These are phyloP conservation scores for Canna indica DNA, from an alignment of 176 grass and related monocot genomes.

Conservation along the genomic window DNA sequence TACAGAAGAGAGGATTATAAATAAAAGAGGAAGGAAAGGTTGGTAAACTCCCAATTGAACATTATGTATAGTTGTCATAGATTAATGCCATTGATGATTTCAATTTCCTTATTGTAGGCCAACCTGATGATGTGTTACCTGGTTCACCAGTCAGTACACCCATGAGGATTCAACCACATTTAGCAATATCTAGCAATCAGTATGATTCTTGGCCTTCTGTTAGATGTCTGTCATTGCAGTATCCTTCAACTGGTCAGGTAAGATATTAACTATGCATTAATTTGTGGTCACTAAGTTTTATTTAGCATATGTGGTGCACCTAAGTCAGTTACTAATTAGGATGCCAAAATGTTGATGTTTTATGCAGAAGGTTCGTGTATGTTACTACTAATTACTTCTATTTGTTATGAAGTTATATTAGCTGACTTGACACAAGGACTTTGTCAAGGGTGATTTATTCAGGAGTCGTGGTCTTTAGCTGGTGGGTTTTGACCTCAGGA, in stretches of 20 bases:
- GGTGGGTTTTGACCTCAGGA: neutral
- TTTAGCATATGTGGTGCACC: neutral
- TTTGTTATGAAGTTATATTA: neutral
- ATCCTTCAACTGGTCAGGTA: slow-evolving; percentile 10
- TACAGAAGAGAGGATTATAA: slow-evolving; percentile 4
- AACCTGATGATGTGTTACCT: slow-evolving; percentile 7
- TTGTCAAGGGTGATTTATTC: neutral
- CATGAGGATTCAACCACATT: slow-evolving; percentile 10
- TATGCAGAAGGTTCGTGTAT: neutral
- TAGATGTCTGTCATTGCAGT: slow-evolving; percentile 7
- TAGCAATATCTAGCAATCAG: slow-evolving; percentile 21
- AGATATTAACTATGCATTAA: neutral
- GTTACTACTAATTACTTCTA: neutral
- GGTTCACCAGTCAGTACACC: neutral
- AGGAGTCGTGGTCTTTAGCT: neutral
- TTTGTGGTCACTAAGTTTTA: neutral
- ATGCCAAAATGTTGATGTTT: neutral
- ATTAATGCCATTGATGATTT: neutral
- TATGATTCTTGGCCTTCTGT: slow-evolving; percentile 24
- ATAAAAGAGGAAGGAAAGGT: slow-evolving; percentile 16
- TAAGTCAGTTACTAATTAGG: neutral
- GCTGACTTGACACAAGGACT: neutral
- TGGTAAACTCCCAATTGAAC: neutral
- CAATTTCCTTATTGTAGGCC: slow-evolving; percentile 10
- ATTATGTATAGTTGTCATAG: neutral